Evolutionary conservation across 345 rosid genomes (phyloP).

Genomic region (Turnera subulata): DNA sequence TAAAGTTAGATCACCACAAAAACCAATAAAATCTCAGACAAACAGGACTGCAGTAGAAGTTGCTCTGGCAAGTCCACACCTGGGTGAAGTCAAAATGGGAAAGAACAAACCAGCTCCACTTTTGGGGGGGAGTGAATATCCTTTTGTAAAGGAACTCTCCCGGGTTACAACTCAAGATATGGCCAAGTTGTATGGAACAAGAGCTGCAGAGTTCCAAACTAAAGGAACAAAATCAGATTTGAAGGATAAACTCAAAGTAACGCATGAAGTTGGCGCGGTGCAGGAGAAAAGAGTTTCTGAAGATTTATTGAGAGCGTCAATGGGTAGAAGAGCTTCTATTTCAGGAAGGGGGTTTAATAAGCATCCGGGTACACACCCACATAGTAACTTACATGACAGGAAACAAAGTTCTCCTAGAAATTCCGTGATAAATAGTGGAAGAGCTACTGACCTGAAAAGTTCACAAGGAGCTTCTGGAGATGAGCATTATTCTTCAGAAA

Average conservation of each 20-base stretch:
- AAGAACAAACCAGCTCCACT: conserved; percentile 10
- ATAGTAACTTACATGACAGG: conserved; percentile 23
- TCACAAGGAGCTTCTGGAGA: conserved; percentile 26
- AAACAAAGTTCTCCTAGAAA: conserved; percentile 25
- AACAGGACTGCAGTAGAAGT: conserved; percentile 26
- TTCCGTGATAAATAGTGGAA: conserved; percentile 19
- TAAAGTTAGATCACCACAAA: conserved; percentile 31
- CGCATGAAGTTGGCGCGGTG: conserved; percentile 9
- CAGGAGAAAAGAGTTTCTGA: conserved; percentile 21
- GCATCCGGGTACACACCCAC: conserved; percentile 8
- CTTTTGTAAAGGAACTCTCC: neutral
- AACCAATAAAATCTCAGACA: conserved; percentile 25
- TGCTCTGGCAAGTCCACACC: conserved; percentile 12
- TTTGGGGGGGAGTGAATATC: too few relatives aligned
- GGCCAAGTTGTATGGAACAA: conserved; percentile 9
- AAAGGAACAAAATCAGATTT: conserved; percentile 10
- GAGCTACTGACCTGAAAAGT: conserved; percentile 20
- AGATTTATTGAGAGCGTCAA: conserved; percentile 14
- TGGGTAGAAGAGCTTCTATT: conserved; percentile 24
- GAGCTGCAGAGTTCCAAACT: neutral
- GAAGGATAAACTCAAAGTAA: conserved; percentile 13
- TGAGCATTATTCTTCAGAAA: conserved; percentile 19
- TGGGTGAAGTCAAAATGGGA: conserved; percentile 12
- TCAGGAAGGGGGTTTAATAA: conserved; percentile 30
- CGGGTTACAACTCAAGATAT: conserved; percentile 13